phyloP scores from a whole-genome alignment of 257 asterid species.

The Primulina tabacum region DNA sequence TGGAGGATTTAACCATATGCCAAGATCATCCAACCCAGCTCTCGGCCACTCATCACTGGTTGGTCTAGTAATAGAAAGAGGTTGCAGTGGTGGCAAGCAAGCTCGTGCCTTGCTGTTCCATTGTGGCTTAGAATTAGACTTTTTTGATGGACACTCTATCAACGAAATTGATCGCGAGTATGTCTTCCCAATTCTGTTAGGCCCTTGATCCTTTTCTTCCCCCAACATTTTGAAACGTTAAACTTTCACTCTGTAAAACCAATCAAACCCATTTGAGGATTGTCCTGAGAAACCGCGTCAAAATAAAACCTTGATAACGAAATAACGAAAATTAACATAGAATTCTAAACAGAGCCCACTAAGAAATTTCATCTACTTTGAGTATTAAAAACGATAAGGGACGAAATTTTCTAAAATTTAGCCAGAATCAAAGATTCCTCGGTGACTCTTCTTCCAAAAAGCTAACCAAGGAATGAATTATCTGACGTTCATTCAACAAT shows the following conservation, averaged over 20 bases:
- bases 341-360: too few relatives aligned
- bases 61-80: conserved; percentile 65
- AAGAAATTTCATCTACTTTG: background rate
- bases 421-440: background rate
- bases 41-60: conserved; percentile 79
- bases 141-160: conserved; percentile 64
- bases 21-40: conserved; percentile 89
- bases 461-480: too few relatives aligned
- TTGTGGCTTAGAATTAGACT: conserved; percentile 53
- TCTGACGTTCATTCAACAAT: too few relatives aligned
- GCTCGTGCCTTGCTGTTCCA: conserved; percentile 88
- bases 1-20: conserved; percentile 69
- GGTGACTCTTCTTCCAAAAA: background rate
- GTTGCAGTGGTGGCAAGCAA: conserved; percentile 92
- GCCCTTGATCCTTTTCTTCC: conserved; percentile 53
- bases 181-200: conserved; percentile 44
- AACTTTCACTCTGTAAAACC: conserved; percentile 34
- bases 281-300: background rate
- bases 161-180: conserved; percentile 75
- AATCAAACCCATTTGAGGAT: background rate
- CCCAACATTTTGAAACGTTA: conserved; percentile 45
- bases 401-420: background rate
- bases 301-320: background rate
- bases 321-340: too few relatives aligned
- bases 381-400: background rate